These are phyloP conservation scores for Solanum hybrid DNA, from an alignment of 305 asterid species.

Conservation along the genomic window DNA sequence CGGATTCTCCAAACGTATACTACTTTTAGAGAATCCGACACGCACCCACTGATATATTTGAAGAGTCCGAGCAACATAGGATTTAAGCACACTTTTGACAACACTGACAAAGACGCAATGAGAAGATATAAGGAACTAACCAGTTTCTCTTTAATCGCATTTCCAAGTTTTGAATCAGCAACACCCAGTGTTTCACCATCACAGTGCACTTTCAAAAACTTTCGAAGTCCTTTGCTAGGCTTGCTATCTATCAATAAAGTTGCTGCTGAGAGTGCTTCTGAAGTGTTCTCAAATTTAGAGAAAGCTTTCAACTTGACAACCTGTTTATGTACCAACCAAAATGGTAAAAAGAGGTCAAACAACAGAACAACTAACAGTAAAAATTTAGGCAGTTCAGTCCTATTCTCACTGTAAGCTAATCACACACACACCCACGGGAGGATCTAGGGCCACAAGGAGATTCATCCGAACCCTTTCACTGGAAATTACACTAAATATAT, in stretches of 20 bases:
- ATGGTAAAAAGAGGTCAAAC: neutral
- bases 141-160: conserved; percentile 76
- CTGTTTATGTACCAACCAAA: conserved; percentile 19
- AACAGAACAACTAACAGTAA: neutral
- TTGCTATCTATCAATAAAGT: conserved; percentile 76
- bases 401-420: neutral
- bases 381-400: neutral
- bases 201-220: conserved; percentile 69
- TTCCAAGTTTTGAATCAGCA: conserved; percentile 91
- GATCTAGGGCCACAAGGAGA: neutral
- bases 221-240: conserved; percentile 87
- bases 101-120: neutral
- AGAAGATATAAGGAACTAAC: conserved; percentile 26
- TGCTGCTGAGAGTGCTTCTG: conserved; percentile 84
- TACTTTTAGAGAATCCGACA: neutral
- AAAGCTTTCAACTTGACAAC: conserved; percentile 85
- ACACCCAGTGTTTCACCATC: conserved; percentile 67
- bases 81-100: neutral
- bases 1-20: neutral
- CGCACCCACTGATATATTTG: neutral
- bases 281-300: conserved; percentile 77
- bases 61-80: neutral
- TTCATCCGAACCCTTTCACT: neutral
- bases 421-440: neutral
- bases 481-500: neutral